Evolutionary conservation across 768 basidiomycete genomes (phyloP).

Genomic region (Leccinum subtestaceum): DNA sequence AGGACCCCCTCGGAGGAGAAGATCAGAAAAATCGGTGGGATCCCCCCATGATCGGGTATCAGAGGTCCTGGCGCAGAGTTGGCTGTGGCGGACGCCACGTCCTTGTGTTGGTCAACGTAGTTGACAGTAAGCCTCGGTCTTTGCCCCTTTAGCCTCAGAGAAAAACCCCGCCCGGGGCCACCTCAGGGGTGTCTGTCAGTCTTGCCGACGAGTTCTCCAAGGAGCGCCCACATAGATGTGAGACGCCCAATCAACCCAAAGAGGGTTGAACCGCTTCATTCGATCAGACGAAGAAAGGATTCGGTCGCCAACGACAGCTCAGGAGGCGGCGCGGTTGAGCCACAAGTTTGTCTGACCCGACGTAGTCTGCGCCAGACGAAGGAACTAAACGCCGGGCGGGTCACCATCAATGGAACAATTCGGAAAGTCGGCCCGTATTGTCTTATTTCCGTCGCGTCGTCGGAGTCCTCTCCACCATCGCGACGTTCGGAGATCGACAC

Average conservation of each 20-base stretch:
- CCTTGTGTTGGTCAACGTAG: not conserved
- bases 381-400: not conserved
- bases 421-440: not conserved
- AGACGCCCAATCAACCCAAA: not conserved
- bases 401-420: not conserved
- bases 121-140: not conserved
- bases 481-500: not conserved
- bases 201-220: not conserved
- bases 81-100: not conserved
- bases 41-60: not conserved
- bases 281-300: not conserved
- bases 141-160: not conserved
- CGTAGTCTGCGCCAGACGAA: not conserved
- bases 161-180: not conserved
- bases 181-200: not conserved
- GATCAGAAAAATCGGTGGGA: not conserved
- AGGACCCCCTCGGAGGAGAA: not conserved
- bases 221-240: not conserved
- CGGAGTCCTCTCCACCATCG: not conserved
- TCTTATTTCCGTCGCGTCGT: not conserved
- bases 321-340: no score
- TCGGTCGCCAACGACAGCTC: not conserved
- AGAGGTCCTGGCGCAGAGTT: not conserved
- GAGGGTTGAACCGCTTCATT: not conserved
- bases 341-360: not conserved